Evolutionary conservation across 805 yeast genomes (phyloP).

Genomic region (Saccharomycopsis sp.): DNA sequence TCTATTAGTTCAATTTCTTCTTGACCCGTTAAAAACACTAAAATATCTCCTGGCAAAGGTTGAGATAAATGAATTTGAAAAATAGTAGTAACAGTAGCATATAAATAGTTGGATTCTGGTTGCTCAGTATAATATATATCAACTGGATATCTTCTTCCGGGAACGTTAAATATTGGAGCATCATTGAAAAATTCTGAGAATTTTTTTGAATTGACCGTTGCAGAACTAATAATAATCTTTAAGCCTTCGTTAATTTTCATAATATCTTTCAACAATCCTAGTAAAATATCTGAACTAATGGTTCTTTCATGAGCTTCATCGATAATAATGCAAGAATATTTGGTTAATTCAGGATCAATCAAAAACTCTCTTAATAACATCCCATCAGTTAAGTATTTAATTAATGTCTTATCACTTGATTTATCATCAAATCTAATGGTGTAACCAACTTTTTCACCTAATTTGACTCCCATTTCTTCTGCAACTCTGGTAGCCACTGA

Average conservation of each 20-base stretch:
- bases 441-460: slow-evolving; percentile 90
- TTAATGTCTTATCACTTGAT: slow-evolving; percentile 49
- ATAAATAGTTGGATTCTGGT: slow-evolving; percentile 86
- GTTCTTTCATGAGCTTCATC: slow-evolving; percentile 98
- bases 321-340: slow-evolving; percentile 77
- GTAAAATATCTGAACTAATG: slow-evolving; percentile 30
- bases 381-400: slow-evolving; percentile 95
- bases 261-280: slow-evolving; percentile 73
- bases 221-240: slow-evolving; percentile 76
- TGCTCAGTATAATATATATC: slow-evolving; percentile 71
- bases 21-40: slow-evolving; percentile 91
- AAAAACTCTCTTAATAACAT: slow-evolving; percentile 81
- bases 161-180: slow-evolving; percentile 83
- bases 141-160: slow-evolving; percentile 92
- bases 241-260: slow-evolving; percentile 54
- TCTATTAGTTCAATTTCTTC: slow-evolving; percentile 86
- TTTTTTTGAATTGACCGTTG: slow-evolving; percentile 85
- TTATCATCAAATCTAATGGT: slow-evolving; percentile 79
- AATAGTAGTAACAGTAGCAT: slow-evolving; percentile 80
- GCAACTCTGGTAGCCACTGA: slow-evolving; percentile 89
- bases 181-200: slow-evolving; percentile 72
- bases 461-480: slow-evolving; percentile 66
- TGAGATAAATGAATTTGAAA: slow-evolving; percentile 77
- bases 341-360: slow-evolving; percentile 56
- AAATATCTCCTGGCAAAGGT: slow-evolving; percentile 64